Percentiles rank a stretch among this genome's conserved stretches.
phyloP scores from a whole-genome alignment of 257 asterid species.

The Solanum dulcamara region DNA sequence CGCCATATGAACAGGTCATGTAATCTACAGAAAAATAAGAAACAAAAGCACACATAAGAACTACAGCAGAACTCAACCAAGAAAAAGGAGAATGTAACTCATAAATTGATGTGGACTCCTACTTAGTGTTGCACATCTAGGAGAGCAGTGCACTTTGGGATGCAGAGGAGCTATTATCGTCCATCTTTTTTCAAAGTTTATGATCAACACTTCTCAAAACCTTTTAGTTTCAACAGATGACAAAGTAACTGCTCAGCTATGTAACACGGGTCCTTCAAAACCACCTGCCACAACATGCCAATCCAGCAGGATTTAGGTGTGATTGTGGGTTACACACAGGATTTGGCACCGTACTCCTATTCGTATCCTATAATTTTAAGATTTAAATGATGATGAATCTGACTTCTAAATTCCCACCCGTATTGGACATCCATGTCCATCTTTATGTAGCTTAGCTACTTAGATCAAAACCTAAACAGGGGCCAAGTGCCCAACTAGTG shows the following conservation, averaged over 20 bases:
- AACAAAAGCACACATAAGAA: neutral
- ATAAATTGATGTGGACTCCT: neutral
- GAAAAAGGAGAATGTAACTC: neutral
- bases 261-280: neutral
- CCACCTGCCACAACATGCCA: neutral
- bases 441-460: neutral
- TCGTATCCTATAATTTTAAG: neutral
- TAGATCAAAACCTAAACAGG: neutral
- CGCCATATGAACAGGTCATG: neutral
- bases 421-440: neutral
- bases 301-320: neutral
- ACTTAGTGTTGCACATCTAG: neutral
- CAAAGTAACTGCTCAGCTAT: neutral
- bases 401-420: neutral
- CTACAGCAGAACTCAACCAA: neutral
- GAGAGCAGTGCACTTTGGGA: neutral
- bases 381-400: neutral
- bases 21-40: neutral
- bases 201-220: neutral
- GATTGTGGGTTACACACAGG: neutral
- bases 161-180: neutral
- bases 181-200: neutral
- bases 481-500: neutral
- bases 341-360: neutral
- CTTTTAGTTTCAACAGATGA: neutral